Conservation (phyloP, 331 rosid genomes). For the Telfairia occidentalis region DNA sequence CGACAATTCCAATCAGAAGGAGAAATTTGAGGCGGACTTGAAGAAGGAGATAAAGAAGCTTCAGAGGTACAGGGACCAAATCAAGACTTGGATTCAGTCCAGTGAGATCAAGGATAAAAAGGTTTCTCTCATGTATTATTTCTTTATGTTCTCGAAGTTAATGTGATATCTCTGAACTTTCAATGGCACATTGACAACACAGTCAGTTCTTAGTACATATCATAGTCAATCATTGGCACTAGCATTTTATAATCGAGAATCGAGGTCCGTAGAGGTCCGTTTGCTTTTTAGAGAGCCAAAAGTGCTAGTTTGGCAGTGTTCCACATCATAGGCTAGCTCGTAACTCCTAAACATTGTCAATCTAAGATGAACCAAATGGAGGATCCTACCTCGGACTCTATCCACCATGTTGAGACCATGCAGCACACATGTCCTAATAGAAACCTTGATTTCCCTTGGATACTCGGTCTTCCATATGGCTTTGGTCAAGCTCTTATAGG, state of each 20-base stretch:
- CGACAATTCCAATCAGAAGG: constrained; percentile 96
- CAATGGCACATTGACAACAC: not conserved
- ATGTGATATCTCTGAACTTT: not conserved
- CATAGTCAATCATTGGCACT: not conserved
- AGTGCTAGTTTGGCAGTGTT: not conserved
- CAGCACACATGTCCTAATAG: not conserved
- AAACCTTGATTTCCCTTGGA: not conserved
- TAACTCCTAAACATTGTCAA: not conserved
- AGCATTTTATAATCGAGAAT: not conserved
- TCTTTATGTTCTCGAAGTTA: not conserved
- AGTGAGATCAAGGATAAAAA: constrained; percentile 96
- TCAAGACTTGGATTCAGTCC: constrained; percentile 97
- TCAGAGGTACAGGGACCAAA: constrained; percentile 91
- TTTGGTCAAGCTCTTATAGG: not conserved
- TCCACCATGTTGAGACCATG: not conserved
- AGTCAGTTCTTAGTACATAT: not conserved
- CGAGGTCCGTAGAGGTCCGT: not conserved
- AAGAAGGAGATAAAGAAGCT: constrained; percentile 98
- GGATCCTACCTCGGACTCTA: not conserved
- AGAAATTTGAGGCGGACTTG: constrained; percentile 95
- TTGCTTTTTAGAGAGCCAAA: not conserved
- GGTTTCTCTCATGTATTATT: constrained; percentile 26
- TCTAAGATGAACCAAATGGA: not conserved
- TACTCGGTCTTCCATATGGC: not conserved
- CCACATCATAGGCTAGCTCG: not conserved